phyloP scores from a whole-genome alignment of 441 rosid species.

The Metrosideros polymorpha region DNA sequence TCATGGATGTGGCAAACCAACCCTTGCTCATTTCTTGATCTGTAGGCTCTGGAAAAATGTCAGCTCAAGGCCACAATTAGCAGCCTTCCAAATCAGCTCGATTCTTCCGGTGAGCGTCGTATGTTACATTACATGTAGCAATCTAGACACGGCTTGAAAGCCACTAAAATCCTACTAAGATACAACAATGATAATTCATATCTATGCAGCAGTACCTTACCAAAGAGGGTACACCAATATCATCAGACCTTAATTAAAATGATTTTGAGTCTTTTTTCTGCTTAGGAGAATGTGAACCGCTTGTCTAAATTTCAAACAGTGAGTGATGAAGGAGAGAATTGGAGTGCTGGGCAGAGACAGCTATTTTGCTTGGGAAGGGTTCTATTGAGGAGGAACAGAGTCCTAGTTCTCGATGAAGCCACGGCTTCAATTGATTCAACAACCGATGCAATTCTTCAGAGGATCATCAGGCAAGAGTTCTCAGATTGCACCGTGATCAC shows the following conservation, averaged over 20 bases:
- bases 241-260: not conserved
- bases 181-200: not conserved
- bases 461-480: conserved; percentile 63
- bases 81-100: conserved; percentile 61
- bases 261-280: not conserved
- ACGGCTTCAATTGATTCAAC: conserved; percentile 86
- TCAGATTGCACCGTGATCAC: conserved; percentile 62
- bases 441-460: conserved; percentile 67
- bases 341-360: conserved; percentile 90
- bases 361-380: conserved; percentile 89
- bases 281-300: not conserved
- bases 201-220: not conserved
- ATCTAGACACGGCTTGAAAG: not conserved
- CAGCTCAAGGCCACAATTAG: conserved; percentile 68
- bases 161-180: not conserved
- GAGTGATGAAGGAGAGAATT: conserved; percentile 85
- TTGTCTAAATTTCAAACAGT: conserved; percentile 20
- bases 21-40: not conserved
- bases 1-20: not conserved
- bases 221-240: not conserved
- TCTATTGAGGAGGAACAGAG: conserved; percentile 54
- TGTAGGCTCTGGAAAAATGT: conserved; percentile 80
- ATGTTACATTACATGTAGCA: not conserved
- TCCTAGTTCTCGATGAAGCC: conserved; percentile 83
- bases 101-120: conserved; percentile 46